Conservation (phyloP, 768 basidiomycete species). For the Clitopilus passeckerianus region DNA sequence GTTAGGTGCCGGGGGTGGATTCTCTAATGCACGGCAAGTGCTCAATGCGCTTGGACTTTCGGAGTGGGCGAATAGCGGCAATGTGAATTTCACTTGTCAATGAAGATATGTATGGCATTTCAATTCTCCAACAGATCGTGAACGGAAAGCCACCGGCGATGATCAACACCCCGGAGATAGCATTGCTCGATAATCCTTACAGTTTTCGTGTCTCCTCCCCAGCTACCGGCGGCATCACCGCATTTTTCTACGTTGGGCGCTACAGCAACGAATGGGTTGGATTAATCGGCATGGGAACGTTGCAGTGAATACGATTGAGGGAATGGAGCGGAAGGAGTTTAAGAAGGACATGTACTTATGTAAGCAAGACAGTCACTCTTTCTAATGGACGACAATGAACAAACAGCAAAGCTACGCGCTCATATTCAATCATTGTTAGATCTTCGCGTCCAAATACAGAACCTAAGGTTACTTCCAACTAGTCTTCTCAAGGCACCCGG, state of each 20-base stretch:
- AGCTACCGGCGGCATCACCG: slow-evolving; percentile 18
- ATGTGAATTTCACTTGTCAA: slow-evolving; percentile 7
- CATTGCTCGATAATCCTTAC: slow-evolving; percentile 14
- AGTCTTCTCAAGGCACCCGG: not conserved
- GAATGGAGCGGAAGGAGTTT: not conserved
- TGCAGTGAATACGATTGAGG: not conserved
- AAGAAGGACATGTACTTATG: not conserved
- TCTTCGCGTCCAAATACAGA: not conserved
- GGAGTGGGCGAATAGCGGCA: slow-evolving; percentile 12
- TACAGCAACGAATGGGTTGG: slow-evolving; percentile 27
- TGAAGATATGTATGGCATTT: not conserved
- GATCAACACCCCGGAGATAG: slow-evolving; percentile 6
- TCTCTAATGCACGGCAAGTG: slow-evolving; percentile 16
- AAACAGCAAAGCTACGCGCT: not conserved
- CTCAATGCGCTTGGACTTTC: slow-evolving; percentile 27
- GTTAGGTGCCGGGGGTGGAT: slow-evolving; percentile 37
- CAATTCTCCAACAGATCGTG: slow-evolving; percentile 6
- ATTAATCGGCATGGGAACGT: slow-evolving; percentile 29
- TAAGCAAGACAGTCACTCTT: not conserved
- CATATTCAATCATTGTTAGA: not conserved
- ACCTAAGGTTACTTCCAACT: not conserved
- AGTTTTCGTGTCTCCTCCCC: slow-evolving; percentile 19
- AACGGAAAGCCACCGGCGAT: not conserved
- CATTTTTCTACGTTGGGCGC: slow-evolving; percentile 34
- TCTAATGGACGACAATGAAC: not conserved